Percentiles rank a stretch among this genome's conserved stretches.
Evolutionary conservation across 208 protist genomes (phyloP).

Genomic region (Baffinella frigidus): DNA sequence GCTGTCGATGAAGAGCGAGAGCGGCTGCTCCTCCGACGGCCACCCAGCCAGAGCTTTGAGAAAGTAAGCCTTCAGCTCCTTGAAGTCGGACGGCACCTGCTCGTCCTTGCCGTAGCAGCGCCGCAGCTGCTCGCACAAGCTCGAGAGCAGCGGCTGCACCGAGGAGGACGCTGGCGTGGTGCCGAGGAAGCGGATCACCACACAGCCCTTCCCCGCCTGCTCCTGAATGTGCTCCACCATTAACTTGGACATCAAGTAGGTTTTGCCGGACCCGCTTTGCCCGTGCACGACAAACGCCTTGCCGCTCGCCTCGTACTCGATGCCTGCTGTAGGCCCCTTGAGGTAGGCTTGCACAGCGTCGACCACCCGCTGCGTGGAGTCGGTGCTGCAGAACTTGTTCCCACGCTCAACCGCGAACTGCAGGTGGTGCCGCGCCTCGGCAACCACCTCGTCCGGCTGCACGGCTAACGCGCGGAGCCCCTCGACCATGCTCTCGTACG

Average conservation of each 20-base stretch:
- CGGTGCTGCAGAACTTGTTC: background rate
- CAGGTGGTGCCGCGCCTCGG: background rate
- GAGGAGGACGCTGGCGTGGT: slow-evolving; percentile 9
- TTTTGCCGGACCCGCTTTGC: background rate
- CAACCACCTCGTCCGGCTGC: background rate
- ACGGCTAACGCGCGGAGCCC: background rate
- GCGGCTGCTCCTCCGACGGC: background rate
- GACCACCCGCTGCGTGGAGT: too few species aligned
- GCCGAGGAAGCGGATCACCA: slow-evolving; percentile 33
- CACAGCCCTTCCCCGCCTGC: background rate
- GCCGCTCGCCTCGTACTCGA: background rate
- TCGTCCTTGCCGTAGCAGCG: background rate
- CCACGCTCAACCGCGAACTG: background rate
- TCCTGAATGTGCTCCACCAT: background rate
- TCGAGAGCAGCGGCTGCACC: background rate
- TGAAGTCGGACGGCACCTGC: background rate
- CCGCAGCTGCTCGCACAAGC: background rate
- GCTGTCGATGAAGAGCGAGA: slow-evolving; percentile 15
- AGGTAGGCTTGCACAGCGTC: too few species aligned
- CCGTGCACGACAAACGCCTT: background rate
- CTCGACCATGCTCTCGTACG: background rate
- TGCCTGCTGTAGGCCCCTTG: background rate
- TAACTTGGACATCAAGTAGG: background rate
- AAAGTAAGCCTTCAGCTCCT: background rate
- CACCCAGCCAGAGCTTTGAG: background rate